A percentile compares a stretch with the other conserved stretches of the same genome.
Evolutionary conservation across 106 monocot genomes (phyloP).

Genomic region (Gastrodia elata): DNA sequence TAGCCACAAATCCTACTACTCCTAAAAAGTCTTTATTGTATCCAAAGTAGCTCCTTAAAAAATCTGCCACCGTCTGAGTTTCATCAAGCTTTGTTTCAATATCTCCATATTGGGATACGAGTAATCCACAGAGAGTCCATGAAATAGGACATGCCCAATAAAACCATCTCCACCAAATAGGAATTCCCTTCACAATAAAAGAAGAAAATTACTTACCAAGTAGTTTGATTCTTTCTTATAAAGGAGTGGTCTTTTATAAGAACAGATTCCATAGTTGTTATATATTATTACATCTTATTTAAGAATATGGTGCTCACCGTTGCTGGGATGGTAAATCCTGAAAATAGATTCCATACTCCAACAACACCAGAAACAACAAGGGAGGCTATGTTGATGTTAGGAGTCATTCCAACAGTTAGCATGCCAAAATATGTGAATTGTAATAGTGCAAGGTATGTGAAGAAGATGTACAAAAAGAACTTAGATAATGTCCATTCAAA

Average conservation of each 20-base stretch:
- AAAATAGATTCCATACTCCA: neutral
- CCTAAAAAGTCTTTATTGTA: neutral
- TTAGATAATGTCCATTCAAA: slow-evolving; percentile 15
- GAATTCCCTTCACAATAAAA: neutral
- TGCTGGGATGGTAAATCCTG: neutral
- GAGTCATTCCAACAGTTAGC: neutral
- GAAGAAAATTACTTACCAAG: too few relatives aligned
- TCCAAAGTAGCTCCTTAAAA: neutral
- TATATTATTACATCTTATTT: neutral
- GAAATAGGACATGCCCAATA: neutral
- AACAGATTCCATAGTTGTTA: neutral
- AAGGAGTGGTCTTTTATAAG: too few relatives aligned
- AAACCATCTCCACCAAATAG: neutral
- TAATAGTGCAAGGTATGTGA: slow-evolving; percentile 14
- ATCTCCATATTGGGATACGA: neutral
- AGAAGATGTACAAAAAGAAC: slow-evolving; percentile 19
- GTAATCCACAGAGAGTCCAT: neutral
- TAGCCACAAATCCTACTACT: neutral
- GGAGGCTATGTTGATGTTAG: neutral
- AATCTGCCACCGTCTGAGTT: neutral
- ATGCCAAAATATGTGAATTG: slow-evolving; percentile 20
- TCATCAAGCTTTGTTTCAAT: neutral
- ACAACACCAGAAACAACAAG: neutral
- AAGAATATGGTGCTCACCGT: neutral
- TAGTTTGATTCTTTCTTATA: too few relatives aligned